Evolutionary conservation across 2,329 filamentous ascomycete genomes (phyloP).

Genomic region (Mariannaea elegans): DNA sequence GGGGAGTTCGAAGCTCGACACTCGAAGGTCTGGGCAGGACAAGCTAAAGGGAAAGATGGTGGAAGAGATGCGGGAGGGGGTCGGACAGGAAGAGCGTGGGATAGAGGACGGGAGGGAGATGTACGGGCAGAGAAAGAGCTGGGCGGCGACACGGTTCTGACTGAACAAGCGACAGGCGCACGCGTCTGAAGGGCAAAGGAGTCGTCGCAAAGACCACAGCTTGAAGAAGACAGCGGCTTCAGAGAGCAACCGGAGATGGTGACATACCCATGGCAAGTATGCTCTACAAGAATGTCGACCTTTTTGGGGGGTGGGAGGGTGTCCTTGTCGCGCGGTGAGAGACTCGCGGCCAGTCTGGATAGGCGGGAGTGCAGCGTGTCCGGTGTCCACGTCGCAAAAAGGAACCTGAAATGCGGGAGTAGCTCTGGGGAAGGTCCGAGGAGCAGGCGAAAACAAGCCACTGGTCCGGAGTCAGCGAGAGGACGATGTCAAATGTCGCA

Average conservation of each 20-base stretch:
- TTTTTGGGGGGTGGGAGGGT: slow-evolving; percentile 37
- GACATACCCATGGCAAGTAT: slow-evolving; percentile 42
- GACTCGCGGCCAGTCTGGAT: slow-evolving; percentile 39
- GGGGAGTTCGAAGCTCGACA: slow-evolving; percentile 26
- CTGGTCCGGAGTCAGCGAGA: slow-evolving; percentile 43
- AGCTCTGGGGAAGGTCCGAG: slow-evolving; percentile 33
- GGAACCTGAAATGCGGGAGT: slow-evolving; percentile 27
- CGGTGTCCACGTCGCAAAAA: slow-evolving; percentile 37
- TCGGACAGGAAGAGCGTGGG: not conserved
- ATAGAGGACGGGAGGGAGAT: not conserved
- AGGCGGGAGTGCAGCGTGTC: slow-evolving; percentile 32
- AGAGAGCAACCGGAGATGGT: slow-evolving; percentile 31
- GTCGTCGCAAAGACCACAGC: slow-evolving; percentile 7
- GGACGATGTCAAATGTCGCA: slow-evolving; percentile 42
- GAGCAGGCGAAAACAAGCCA: slow-evolving; percentile 41
- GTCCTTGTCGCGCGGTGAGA: slow-evolving; percentile 40
- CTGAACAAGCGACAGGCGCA: slow-evolving; percentile 24
- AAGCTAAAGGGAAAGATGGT: not conserved
- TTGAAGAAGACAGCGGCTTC: not conserved
- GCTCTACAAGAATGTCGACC: slow-evolving; percentile 34
- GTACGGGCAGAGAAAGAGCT: slow-evolving; percentile 8
- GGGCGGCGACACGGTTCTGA: slow-evolving; percentile 30
- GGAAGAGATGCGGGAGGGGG: slow-evolving; percentile 2
- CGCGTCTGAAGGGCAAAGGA: slow-evolving; percentile 26
- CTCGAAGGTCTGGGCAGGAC: slow-evolving; percentile 4